These are phyloP conservation scores for Nidula niveotomentosa DNA, from an alignment of 1,284 basidiomycete species.

Conservation along the genomic window DNA sequence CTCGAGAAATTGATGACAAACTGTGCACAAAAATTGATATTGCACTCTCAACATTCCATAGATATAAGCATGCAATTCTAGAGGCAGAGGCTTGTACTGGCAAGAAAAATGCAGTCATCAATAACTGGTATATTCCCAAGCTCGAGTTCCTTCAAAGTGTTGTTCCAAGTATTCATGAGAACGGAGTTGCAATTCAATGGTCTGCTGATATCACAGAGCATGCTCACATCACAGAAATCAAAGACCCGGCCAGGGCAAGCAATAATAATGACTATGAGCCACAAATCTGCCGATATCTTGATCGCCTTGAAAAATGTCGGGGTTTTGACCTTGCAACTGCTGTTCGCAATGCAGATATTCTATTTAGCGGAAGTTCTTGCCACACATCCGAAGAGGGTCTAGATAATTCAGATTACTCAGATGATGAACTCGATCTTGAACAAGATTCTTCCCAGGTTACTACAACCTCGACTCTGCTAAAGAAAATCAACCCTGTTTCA, in stretches of 20 bases:
- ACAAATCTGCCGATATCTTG: constrained; percentile 25
- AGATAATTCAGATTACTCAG: neutral
- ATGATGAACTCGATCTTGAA: neutral
- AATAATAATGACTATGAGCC: constrained; percentile 26
- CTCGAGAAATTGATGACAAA: constrained; percentile 14
- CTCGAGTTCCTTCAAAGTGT: constrained; percentile 30
- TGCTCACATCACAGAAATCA: constrained; percentile 26
- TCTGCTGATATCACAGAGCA: constrained; percentile 28
- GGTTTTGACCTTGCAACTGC: constrained; percentile 22
- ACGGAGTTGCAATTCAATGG: constrained; percentile 26
- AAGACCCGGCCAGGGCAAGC: constrained; percentile 16
- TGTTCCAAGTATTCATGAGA: constrained; percentile 17
- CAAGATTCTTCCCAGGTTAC: neutral
- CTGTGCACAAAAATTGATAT: constrained; percentile 9
- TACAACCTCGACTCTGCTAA: no score
- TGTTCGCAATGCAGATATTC: constrained; percentile 5
- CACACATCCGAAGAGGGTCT: neutral
- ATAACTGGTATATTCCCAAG: constrained; percentile 27
- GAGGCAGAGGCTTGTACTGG: constrained; percentile 14
- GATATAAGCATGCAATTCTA: constrained; percentile 20
- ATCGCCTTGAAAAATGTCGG: constrained; percentile 21
- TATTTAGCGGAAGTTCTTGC: no score
- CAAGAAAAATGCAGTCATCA: constrained; percentile 11
- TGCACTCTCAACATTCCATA: constrained; percentile 21
- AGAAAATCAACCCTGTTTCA: no score